Evolutionary conservation across 2,329 filamentous ascomycete genomes (phyloP).

Genomic region (Aspergillus caelatus): DNA sequence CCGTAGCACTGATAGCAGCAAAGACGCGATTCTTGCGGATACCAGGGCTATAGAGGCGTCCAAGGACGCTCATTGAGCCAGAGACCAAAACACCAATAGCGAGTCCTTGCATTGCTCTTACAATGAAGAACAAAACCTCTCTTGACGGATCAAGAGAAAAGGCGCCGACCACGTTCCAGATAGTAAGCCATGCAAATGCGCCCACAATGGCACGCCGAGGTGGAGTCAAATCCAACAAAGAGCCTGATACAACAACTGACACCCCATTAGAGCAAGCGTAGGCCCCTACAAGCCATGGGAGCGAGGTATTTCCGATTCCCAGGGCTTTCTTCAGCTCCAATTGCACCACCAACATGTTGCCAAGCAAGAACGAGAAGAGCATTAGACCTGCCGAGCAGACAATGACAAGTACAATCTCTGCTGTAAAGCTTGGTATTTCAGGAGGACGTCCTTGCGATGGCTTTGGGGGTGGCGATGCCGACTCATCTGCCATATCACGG

Average conservation of each 20-base stretch:
- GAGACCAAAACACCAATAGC: constrained; percentile 54
- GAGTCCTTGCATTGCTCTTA: constrained; percentile 50
- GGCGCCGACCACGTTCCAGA: constrained; percentile 44
- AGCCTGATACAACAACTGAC: constrained; percentile 45
- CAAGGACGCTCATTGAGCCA: constrained; percentile 53
- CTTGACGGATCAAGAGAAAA: constrained; percentile 41
- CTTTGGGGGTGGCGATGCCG: constrained; percentile 25
- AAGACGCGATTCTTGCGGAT: constrained; percentile 53
- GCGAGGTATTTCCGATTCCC: constrained; percentile 42
- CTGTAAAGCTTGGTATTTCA: constrained; percentile 43
- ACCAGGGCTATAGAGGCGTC: constrained; percentile 49
- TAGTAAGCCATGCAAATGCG: constrained; percentile 46
- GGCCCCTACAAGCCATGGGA: constrained; percentile 49
- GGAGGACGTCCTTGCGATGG: constrained; percentile 39
- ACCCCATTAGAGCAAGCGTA: constrained; percentile 47
- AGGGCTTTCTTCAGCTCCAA: constrained; percentile 40
- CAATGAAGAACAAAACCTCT: constrained; percentile 39
- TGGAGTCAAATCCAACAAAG: constrained; percentile 42
- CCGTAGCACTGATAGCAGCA: constrained; percentile 51
- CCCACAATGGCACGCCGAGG: constrained; percentile 47
- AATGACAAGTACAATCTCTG: constrained; percentile 45
- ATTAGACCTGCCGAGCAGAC: constrained; percentile 49
- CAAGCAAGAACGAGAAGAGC: constrained; percentile 47
- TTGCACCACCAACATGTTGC: constrained; percentile 47
- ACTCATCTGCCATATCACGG: constrained; percentile 15